Conservation (phyloP, 371 early-diverging fungal genomes). For the Nosema bombycis region DNA sequence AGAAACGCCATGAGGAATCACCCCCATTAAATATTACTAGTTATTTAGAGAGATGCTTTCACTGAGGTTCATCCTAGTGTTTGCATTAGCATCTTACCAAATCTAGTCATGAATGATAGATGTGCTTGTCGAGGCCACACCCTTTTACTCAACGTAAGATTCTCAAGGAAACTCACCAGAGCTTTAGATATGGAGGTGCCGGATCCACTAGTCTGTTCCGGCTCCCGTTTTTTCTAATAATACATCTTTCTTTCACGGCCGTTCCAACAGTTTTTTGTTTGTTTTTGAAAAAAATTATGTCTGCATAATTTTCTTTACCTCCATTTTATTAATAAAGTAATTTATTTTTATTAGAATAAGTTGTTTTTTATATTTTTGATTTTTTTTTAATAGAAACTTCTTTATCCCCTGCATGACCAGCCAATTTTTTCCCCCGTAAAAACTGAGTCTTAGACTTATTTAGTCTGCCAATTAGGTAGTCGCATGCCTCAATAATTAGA, state of each 20-base stretch:
- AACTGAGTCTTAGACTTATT: too few relatives aligned
- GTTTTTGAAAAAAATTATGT: background rate
- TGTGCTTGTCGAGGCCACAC: constrained; percentile 11
- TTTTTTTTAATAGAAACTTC: too few relatives aligned
- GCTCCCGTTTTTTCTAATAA: background rate
- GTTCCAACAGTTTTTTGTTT: background rate
- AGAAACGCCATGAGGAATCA: too few relatives aligned
- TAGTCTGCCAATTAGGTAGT: too few relatives aligned
- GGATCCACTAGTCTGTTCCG: background rate
- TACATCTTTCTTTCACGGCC: background rate
- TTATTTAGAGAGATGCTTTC: too few relatives aligned
- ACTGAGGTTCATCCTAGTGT: too few relatives aligned
- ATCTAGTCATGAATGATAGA: constrained; percentile 4
- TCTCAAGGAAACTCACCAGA: background rate
- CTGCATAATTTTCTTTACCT: background rate
- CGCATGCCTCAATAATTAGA: too few relatives aligned
- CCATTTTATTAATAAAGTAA: background rate
- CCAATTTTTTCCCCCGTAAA: too few relatives aligned
- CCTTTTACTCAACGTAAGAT: background rate
- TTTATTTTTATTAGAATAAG: background rate
- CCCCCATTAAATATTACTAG: too few relatives aligned
- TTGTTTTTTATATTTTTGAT: too few relatives aligned
- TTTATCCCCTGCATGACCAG: too few relatives aligned
- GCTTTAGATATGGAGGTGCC: background rate
- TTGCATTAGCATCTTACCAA: constrained; percentile 3